phyloP scores from a whole-genome alignment of 139 green algal genomes.

The Coelastrella sp. region DNA sequence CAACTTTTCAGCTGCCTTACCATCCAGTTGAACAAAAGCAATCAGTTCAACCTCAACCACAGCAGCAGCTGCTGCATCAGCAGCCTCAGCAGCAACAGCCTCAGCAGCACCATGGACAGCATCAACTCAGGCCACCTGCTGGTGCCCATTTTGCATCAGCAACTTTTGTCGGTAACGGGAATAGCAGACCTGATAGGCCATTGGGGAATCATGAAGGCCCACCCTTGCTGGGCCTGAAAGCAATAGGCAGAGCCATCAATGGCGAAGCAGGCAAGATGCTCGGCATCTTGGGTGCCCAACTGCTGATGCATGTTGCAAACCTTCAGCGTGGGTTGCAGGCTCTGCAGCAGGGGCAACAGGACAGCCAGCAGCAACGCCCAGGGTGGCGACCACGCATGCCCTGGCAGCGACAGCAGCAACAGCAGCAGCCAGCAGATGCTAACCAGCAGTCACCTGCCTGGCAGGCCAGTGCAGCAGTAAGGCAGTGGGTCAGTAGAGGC shows the following conservation, averaged over 20 bases:
- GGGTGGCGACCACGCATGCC: constrained; percentile 40
- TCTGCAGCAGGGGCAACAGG: constrained; percentile 18
- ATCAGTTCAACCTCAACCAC: too few species aligned
- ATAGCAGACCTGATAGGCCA: not conserved
- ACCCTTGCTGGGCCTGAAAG: constrained; percentile 3
- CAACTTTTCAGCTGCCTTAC: not conserved
- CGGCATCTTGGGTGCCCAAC: constrained; percentile 40
- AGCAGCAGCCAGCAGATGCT: not conserved
- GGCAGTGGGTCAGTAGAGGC: constrained; percentile 40
- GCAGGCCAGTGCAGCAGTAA: constrained; percentile 28
- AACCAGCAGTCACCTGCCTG: not conserved
- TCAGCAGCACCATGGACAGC: not conserved
- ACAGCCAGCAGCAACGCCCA: not conserved
- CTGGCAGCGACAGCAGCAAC: constrained; percentile 31
- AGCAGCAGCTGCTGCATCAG: constrained; percentile 27
- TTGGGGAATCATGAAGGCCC: not conserved
- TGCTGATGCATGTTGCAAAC: constrained; percentile 52
- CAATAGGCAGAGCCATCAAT: constrained; percentile 35
- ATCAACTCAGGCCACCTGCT: not conserved
- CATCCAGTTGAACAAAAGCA: not conserved
- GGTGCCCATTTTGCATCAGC: constrained; percentile 34
- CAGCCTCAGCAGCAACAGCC: constrained; percentile 14
- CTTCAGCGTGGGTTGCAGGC: constrained; percentile 51
- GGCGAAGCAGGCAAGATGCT: constrained; percentile 21
- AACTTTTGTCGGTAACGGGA: constrained; percentile 23